These are phyloP conservation scores for Fusarium musae DNA, from an alignment of 2,329 filamentous ascomycete genomes.

Conservation along the genomic window DNA sequence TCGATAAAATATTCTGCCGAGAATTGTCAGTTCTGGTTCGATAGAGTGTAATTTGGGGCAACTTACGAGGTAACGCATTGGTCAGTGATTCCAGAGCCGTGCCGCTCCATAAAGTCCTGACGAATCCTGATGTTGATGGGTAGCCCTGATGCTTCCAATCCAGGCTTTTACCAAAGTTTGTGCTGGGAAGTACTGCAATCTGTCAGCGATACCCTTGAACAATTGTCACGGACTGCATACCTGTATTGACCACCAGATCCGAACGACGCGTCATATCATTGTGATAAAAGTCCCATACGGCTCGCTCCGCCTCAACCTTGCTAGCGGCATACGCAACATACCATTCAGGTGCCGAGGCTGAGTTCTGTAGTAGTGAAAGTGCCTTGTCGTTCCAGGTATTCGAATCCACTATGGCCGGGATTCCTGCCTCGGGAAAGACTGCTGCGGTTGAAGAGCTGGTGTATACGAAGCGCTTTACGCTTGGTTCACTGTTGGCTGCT, in stretches of 20 bases:
- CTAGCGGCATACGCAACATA: conserved; percentile 49
- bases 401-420: neutral
- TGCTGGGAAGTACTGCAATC: conserved; percentile 32
- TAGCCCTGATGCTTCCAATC: conserved; percentile 29
- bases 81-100: neutral
- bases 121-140: conserved; percentile 30
- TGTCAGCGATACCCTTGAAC: accelerated
- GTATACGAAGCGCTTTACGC: neutral
- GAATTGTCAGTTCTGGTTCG: neutral
- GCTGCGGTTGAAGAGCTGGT: conserved; percentile 1
- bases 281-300: conserved; percentile 48
- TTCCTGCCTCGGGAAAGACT: neutral
- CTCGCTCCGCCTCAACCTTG: conserved; percentile 50
- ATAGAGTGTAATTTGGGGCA: accelerated
- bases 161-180: conserved; percentile 39
- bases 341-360: neutral
- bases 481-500: neutral
- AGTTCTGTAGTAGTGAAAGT: conserved; percentile 1
- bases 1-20: conserved; percentile 55
- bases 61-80: neutral
- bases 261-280: conserved; percentile 30
- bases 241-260: conserved; percentile 37
- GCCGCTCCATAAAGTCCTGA: conserved; percentile 32
- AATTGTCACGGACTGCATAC: accelerated
- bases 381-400: conserved; percentile 50